phyloP scores from a whole-genome alignment of 129 eudicot species.

The Logfia minima region DNA sequence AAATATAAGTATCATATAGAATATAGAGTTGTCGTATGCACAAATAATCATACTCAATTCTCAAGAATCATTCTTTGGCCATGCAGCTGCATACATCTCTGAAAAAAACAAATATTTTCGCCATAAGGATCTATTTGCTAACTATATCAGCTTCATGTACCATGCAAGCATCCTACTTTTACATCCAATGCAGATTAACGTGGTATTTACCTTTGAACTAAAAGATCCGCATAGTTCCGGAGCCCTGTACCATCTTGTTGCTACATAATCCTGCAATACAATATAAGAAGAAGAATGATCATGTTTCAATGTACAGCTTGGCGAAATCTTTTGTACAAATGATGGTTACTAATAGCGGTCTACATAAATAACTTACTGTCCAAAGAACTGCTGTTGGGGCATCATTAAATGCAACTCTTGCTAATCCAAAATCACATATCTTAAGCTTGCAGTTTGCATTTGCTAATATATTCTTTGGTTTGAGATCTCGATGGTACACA shows the following conservation, averaged over 20 bases:
- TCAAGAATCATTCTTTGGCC: constrained; percentile 38
- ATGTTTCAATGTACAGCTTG: neutral
- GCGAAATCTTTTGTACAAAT: neutral
- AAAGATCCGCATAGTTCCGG: constrained; percentile 97
- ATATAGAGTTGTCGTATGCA: neutral
- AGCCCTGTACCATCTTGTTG: constrained; percentile 98
- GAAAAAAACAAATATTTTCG: constrained; percentile 35
- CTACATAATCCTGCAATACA: constrained; percentile 77
- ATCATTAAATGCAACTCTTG: constrained; percentile 92
- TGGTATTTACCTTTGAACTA: constrained; percentile 66
- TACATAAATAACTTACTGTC: constrained; percentile 57
- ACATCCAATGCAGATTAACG: constrained; percentile 17
- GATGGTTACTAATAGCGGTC: neutral
- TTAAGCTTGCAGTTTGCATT: constrained; percentile 96
- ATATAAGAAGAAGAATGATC: constrained; percentile 7
- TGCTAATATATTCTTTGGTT: constrained; percentile 92
- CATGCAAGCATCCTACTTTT: constrained; percentile 21
- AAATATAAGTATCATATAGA: neutral
- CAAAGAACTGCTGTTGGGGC: constrained; percentile 88
- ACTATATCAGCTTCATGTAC: constrained; percentile 17
- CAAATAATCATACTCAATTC: constrained; percentile 23
- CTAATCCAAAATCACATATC: constrained; percentile 93
- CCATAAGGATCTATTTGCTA: constrained; percentile 28
- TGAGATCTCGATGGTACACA: constrained; percentile 95
- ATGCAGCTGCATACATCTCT: constrained; percentile 41